These are phyloP conservation scores for Exsudoporus frostii DNA, from an alignment of 768 basidiomycete genomes.

Conservation along the genomic window DNA sequence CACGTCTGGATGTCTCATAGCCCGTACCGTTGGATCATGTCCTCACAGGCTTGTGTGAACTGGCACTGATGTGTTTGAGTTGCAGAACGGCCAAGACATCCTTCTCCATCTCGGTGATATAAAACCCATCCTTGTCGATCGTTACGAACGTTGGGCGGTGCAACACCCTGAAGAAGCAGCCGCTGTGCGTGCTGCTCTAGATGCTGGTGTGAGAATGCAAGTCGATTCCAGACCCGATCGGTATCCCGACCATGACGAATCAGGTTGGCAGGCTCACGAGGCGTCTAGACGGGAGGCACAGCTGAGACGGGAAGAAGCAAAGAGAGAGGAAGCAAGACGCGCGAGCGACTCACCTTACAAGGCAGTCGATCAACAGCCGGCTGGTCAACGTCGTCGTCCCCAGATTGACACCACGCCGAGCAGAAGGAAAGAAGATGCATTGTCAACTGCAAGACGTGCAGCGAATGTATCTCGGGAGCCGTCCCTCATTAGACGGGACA, in stretches of 20 bases:
- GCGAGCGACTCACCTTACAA: constrained; percentile 37
- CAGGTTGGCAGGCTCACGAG: constrained; percentile 33
- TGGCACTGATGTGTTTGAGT: constrained; percentile 16
- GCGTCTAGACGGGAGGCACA: constrained; percentile 31
- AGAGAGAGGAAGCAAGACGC: constrained; percentile 33
- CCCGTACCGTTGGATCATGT: background rate
- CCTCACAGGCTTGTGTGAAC: constrained; percentile 2
- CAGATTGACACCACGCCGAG: constrained; percentile 27
- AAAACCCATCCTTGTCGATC: constrained; percentile 60
- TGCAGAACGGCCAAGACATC: constrained; percentile 73
- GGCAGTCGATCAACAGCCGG: constrained; percentile 16
- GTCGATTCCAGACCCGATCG: constrained; percentile 26
- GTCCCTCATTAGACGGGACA: constrained; percentile 23
- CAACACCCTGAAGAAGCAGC: constrained; percentile 39
- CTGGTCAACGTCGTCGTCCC: constrained; percentile 20
- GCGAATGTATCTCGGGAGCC: constrained; percentile 23
- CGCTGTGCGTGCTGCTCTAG: constrained; percentile 19
- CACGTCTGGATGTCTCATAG: background rate
- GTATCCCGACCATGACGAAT: constrained; percentile 29
- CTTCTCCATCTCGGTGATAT: constrained; percentile 62
- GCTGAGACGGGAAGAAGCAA: constrained; percentile 32
- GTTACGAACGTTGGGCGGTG: constrained; percentile 58
- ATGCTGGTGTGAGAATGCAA: constrained; percentile 19
- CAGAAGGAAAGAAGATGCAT: constrained; percentile 32
- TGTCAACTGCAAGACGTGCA: constrained; percentile 25